Conservation (phyloP, 805 yeast species). For the Torulaspora franciscae region DNA sequence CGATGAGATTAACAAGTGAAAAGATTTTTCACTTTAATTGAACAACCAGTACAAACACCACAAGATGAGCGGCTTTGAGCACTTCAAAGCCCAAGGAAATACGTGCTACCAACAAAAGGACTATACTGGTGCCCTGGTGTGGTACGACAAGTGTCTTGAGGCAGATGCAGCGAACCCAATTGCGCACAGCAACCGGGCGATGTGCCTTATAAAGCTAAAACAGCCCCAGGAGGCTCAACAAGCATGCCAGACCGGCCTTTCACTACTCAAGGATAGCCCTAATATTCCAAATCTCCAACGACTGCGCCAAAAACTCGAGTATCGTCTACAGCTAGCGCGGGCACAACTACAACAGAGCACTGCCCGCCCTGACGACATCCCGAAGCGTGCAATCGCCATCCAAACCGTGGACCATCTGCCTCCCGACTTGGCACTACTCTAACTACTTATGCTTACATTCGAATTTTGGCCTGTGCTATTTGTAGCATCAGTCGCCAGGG, state of each 20-base stretch:
- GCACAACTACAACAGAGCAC: not conserved
- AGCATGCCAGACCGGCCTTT: conserved; percentile 49
- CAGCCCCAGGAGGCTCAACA: conserved; percentile 46
- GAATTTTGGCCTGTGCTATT: not conserved
- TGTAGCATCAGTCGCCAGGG: not conserved
- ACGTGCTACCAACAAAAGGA: conserved; percentile 43
- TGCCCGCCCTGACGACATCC: not conserved
- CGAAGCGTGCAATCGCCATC: not conserved
- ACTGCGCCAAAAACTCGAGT: conserved; percentile 7
- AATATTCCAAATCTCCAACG: not conserved
- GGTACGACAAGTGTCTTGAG: conserved; percentile 53
- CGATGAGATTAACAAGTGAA: not conserved
- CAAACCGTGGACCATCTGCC: not conserved
- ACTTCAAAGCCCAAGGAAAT: conserved; percentile 45
- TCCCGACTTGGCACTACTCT: not conserved
- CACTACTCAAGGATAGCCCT: not conserved
- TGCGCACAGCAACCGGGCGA: conserved; percentile 63
- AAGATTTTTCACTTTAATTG: conserved; percentile 1
- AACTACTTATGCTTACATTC: not conserved
- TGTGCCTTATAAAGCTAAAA: conserved; percentile 51
- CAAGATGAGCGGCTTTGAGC: conserved; percentile 14
- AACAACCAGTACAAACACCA: conserved; percentile 1
- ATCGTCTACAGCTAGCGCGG: conserved; percentile 9
- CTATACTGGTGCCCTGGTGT: conserved; percentile 46
- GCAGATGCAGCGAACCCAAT: conserved; percentile 48